Base-by-base conservation (phyloP, 73 alveolate species). In the Effrenium voratum region DNA sequence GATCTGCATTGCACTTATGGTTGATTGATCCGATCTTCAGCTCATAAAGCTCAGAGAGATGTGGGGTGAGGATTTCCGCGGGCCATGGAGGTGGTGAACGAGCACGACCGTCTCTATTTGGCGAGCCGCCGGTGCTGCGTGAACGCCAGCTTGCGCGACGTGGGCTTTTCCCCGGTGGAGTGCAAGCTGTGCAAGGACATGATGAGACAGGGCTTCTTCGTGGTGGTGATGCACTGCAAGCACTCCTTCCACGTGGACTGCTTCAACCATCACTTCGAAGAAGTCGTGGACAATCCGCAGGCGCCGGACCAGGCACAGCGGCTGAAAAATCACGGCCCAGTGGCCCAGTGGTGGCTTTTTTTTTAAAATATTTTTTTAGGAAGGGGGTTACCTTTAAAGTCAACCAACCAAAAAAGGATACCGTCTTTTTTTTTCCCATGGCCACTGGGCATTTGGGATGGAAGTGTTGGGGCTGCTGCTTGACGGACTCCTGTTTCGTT, bases 151-250 rank as follows among this genome's bases (percentile, higher is more conserved):
- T 77, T 77, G 88, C 55, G 88, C 16, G 88, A 77, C 26, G 88
- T 77, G 43, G 88, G 88, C 38, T 77, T 77, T 40, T 77, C 88
- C 40, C 28, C 88, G 12, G 88, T 77, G 5, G 41, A 60, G 3
- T 77, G 88, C 88, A 24, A 77, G 28, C 46, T 77, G 60, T 77
- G 88, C 60, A 45, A 45, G 5, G 88, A 60, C 8, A 60, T 40
- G 45, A 77, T 77, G 40, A 77, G 43, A 45, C 24, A 38, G 38
- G 88, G 88, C 44, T 77, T 77, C 46, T 77, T 77, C 60, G 88
- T 77, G 41, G 60, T 77, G 44, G 88, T 77, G 66, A 77, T 77
- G 88, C 88, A 77, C 63, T 77, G 88, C 60, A 77, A 77, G 88
- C 88, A 77, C 60, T 38, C 88, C 88, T 77, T 77, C 60, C 88